Percentiles rank a stretch among this genome's conserved stretches.
These are phyloP conservation scores for Penicillium verrucosum DNA, from an alignment of 2,329 filamentous ascomycete species.

Conservation along the genomic window DNA sequence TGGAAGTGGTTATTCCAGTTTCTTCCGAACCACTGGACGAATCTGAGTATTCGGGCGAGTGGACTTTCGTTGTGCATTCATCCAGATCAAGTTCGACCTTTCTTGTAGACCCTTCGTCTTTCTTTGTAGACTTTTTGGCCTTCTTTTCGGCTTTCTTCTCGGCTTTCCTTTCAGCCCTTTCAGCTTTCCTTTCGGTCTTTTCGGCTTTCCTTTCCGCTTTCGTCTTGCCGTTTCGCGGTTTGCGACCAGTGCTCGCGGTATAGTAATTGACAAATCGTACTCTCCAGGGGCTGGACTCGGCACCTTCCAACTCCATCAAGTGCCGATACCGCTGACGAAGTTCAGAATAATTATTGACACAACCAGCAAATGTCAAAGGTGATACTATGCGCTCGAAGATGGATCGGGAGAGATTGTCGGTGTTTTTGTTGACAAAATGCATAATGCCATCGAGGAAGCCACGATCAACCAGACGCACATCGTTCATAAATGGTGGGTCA, in stretches of 20 bases:
- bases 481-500: slow-evolving; percentile 73
- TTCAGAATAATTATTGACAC: slow-evolving; percentile 70
- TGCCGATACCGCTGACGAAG: slow-evolving; percentile 67
- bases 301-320: slow-evolving; percentile 69
- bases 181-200: slow-evolving; percentile 9
- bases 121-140: not conserved
- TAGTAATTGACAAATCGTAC: slow-evolving; percentile 87
- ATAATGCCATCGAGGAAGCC: slow-evolving; percentile 61
- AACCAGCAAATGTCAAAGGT: slow-evolving; percentile 78
- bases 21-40: slow-evolving; percentile 9
- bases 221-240: slow-evolving; percentile 41
- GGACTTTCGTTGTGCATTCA: not conserved
- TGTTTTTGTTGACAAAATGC: slow-evolving; percentile 81
- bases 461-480: slow-evolving; percentile 65
- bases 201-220: slow-evolving; percentile 24
- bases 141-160: slow-evolving; percentile 19
- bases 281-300: slow-evolving; percentile 48
- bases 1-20: not conserved
- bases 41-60: slow-evolving; percentile 11
- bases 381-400: slow-evolving; percentile 71
- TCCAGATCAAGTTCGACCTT: slow-evolving; percentile 16
- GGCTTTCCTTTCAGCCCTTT: slow-evolving; percentile 25
- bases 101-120: slow-evolving; percentile 13
- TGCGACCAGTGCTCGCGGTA: slow-evolving; percentile 70
- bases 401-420: slow-evolving; percentile 66